These are phyloP conservation scores for Heliocybe sulcata DNA, from an alignment of 1,284 basidiomycete species.

Conservation along the genomic window DNA sequence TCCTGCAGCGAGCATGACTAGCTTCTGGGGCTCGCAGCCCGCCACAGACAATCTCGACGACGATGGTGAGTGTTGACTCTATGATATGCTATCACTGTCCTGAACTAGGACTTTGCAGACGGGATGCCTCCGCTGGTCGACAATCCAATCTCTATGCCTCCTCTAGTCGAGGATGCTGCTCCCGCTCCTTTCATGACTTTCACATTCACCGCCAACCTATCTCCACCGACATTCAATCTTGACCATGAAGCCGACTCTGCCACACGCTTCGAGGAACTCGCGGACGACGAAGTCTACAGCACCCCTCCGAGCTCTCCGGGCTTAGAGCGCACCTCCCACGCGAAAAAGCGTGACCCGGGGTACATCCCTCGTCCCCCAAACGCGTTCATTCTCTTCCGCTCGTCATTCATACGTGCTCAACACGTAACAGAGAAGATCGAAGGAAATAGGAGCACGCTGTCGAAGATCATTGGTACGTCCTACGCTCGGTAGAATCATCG, in stretches of 20 bases:
- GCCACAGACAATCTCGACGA: slow-evolving; percentile 21
- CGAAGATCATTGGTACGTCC: slow-evolving; percentile 45
- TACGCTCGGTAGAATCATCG: background rate
- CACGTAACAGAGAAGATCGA: slow-evolving; percentile 74
- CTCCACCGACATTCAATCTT: slow-evolving; percentile 16
- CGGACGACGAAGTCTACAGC: slow-evolving; percentile 16
- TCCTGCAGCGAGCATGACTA: slow-evolving; percentile 12
- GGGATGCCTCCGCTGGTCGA: slow-evolving; percentile 6
- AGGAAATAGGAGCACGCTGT: slow-evolving; percentile 71
- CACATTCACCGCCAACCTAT: slow-evolving; percentile 40
- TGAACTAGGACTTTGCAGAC: background rate
- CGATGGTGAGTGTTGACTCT: slow-evolving; percentile 20
- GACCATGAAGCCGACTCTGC: slow-evolving; percentile 30
- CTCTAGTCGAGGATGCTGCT: background rate
- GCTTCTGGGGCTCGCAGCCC: slow-evolving; percentile 2
- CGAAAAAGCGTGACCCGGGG: slow-evolving; percentile 40
- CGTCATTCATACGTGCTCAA: slow-evolving; percentile 77
- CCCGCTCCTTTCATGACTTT: slow-evolving; percentile 27
- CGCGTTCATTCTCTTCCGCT: slow-evolving; percentile 92
- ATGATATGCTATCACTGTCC: slow-evolving; percentile 6
- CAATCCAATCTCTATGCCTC: background rate
- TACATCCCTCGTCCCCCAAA: slow-evolving; percentile 91
- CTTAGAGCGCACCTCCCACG: slow-evolving; percentile 27
- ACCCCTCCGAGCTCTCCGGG: slow-evolving; percentile 3
- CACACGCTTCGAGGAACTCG: slow-evolving; percentile 25